Percentiles rank a stretch among this genome's conserved stretches.
phyloP scores from a whole-genome alignment of 345 rosid species.

The Raphanus sativus region DNA sequence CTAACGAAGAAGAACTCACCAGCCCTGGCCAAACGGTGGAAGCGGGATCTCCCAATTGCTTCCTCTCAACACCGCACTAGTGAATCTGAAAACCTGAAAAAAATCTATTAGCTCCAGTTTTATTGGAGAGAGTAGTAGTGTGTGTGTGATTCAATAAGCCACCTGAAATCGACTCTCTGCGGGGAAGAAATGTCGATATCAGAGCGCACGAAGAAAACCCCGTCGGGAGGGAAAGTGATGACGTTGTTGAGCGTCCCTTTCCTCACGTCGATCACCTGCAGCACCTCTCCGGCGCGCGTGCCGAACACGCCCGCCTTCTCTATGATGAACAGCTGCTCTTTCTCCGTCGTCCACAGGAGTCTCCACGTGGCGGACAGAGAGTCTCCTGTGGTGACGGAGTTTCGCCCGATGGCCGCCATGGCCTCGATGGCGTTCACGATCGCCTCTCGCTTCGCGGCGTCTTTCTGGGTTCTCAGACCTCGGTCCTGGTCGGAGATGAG shows the following conservation, averaged over 20 bases:
- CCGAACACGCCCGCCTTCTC: constrained; percentile 80
- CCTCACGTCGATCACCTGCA: constrained; percentile 87
- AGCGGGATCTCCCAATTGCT: constrained; percentile 74
- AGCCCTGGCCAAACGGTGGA: constrained; percentile 93
- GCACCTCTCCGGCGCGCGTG: constrained; percentile 71
- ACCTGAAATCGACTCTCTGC: constrained; percentile 68
- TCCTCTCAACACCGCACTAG: constrained; percentile 74
- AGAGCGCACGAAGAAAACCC: constrained; percentile 88
- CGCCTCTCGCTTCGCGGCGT: constrained; percentile 50
- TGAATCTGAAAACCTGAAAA: constrained; percentile 47
- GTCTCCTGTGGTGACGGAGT: constrained; percentile 54
- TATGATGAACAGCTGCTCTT: constrained; percentile 85
- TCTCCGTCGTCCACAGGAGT: constrained; percentile 91
- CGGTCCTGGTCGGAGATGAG: constrained; percentile 82
- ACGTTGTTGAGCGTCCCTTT: constrained; percentile 63
- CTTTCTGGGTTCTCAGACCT: constrained; percentile 77
- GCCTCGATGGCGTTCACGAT: constrained; percentile 65
- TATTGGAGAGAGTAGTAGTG: too few relatives aligned
- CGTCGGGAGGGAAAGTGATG: constrained; percentile 88
- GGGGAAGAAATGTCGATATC: constrained; percentile 61
- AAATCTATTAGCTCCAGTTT: too few relatives aligned
- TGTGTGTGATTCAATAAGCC: too few relatives aligned
- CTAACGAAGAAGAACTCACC: constrained; percentile 48
- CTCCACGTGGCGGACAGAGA: constrained; percentile 86
- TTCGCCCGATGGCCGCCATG: constrained; percentile 59